Evolutionary conservation across 768 basidiomycete species (phyloP).

Genomic region (Xerocomellus amylosporus): DNA sequence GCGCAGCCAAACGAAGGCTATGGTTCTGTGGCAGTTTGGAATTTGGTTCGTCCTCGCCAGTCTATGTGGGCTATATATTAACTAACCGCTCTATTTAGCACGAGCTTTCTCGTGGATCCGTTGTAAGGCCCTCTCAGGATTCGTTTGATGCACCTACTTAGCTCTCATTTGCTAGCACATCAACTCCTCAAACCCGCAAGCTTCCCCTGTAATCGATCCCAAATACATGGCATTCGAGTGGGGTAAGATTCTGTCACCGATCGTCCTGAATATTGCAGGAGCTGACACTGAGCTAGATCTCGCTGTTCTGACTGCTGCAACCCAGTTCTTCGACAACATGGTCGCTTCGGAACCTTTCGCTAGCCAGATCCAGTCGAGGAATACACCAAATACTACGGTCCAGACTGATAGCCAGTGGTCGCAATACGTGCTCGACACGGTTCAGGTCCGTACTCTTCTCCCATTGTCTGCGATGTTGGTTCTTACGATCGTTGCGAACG

Average conservation of each 20-base stretch:
- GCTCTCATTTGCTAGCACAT: not conserved
- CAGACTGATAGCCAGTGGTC: not conserved
- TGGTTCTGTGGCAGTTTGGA: not conserved
- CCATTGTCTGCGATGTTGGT: not conserved
- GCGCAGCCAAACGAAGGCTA: not conserved
- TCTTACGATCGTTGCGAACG: not conserved
- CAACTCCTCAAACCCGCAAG: not conserved
- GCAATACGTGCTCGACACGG: not conserved
- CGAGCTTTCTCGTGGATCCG: not conserved
- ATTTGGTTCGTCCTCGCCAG: not conserved
- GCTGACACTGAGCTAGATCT: not conserved
- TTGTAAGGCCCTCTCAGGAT: not conserved
- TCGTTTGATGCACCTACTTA: not conserved
- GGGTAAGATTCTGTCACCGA: not conserved
- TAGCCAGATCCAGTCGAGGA: not conserved
- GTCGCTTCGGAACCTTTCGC: not conserved
- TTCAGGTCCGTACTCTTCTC: not conserved
- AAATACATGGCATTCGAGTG: not conserved
- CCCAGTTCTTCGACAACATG: not conserved
- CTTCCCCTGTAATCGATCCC: constrained; percentile 1
- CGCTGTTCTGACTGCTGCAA: not conserved
- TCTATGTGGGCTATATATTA: not conserved
- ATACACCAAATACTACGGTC: not conserved
- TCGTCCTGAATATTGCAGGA: no score
- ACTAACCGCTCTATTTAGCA: not conserved